Evolutionary conservation across 1,284 basidiomycete genomes (phyloP).

Genomic region (Takashimella koratensis): DNA sequence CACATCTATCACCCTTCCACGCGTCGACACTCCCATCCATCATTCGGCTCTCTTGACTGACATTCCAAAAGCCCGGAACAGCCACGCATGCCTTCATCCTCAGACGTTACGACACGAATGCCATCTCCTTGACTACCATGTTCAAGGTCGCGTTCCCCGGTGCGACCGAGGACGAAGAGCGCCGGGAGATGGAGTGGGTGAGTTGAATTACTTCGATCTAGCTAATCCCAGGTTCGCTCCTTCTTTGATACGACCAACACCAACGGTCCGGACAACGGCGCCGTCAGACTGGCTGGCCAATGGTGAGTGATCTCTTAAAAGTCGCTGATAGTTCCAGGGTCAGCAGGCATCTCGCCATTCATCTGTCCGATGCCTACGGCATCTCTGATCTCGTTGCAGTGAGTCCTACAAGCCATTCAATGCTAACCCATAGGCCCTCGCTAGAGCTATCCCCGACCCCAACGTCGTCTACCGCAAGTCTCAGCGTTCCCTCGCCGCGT

Average conservation of each 20-base stretch:
- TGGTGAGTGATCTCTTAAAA: constrained; percentile 48
- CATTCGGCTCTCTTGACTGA: background rate
- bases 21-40: no score
- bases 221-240: constrained; percentile 41
- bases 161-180: constrained; percentile 74
- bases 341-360: constrained; percentile 63
- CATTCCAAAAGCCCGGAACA: constrained; percentile 16
- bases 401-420: constrained; percentile 10
- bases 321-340: constrained; percentile 55
- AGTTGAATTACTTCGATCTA: background rate
- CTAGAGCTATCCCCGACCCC: constrained; percentile 73
- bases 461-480: constrained; percentile 66
- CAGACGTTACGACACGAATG: constrained; percentile 91
- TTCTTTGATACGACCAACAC: constrained; percentile 73
- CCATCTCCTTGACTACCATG: constrained; percentile 94
- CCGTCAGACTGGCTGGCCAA: constrained; percentile 75
- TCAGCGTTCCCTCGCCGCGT: constrained; percentile 46
- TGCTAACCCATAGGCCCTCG: constrained; percentile 57
- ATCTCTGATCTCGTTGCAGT: constrained; percentile 55
- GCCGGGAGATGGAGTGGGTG: constrained; percentile 75
- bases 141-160: constrained; percentile 93
- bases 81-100: constrained; percentile 81
- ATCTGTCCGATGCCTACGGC: constrained; percentile 51
- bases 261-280: constrained; percentile 63
- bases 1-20: constrained; percentile 14